phyloP scores from a whole-genome alignment of 495 filamentous ascomycete genomes.

The Trichocladium antarcticum region DNA sequence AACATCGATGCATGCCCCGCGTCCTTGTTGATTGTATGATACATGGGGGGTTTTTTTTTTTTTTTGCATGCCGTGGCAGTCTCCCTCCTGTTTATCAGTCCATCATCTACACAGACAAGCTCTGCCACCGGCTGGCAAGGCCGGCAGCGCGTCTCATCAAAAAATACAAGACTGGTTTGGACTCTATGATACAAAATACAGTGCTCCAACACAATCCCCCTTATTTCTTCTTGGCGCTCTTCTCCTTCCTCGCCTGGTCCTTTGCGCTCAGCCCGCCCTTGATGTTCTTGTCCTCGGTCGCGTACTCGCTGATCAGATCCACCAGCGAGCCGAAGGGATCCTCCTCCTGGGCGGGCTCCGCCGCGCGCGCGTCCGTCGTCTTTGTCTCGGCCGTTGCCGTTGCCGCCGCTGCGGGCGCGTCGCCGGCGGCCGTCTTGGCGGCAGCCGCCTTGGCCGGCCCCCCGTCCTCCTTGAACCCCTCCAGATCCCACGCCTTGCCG shows the following conservation, averaged over 20 bases:
- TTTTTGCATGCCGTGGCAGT: neutral
- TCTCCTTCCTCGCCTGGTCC: constrained; percentile 24
- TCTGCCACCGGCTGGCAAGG: neutral
- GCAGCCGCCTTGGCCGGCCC: neutral
- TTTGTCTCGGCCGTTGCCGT: constrained; percentile 16
- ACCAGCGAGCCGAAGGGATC: constrained; percentile 45
- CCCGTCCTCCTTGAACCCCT: constrained; percentile 9
- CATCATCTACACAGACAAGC: neutral
- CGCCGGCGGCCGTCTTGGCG: constrained; percentile 6
- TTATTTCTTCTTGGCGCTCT: constrained; percentile 23
- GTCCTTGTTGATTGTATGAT: constrained; percentile 12
- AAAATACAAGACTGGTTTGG: constrained; percentile 3
- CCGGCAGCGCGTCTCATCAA: neutral
- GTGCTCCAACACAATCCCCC: neutral
- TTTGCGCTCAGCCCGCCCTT: constrained; percentile 23
- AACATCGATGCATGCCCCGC: neutral
- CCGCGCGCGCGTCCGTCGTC: constrained; percentile 19
- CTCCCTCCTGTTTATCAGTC: neutral
- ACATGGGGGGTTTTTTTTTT: no score
- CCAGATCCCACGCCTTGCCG: constrained; percentile 67
- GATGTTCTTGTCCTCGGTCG: constrained; percentile 23
- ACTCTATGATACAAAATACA: constrained; percentile 9
- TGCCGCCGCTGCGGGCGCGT: constrained; percentile 14
- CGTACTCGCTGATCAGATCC: constrained; percentile 61
- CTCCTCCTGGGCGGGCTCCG: neutral